These are phyloP conservation scores for Warburgia ugandensis DNA, from an alignment of 164 flowering plant genomes.

Conservation along the genomic window DNA sequence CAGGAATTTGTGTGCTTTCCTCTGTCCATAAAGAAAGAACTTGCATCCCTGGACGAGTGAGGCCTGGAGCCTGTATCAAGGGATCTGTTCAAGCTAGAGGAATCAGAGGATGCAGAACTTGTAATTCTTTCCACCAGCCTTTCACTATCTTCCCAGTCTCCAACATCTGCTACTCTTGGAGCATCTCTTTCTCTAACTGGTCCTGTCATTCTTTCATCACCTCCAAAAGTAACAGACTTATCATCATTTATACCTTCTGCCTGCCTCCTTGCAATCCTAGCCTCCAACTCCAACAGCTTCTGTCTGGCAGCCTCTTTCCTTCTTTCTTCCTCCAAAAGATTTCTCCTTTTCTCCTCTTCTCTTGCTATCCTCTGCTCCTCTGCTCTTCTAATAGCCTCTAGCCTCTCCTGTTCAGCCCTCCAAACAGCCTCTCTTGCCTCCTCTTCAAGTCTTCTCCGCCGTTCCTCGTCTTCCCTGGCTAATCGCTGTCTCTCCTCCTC, in stretches of 20 bases:
- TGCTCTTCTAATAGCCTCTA: conserved; percentile 54
- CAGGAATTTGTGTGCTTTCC: conserved; percentile 49
- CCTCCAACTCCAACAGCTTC: conserved; percentile 89
- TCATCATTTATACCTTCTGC: conserved; percentile 38
- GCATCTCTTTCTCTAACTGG: conserved; percentile 46
- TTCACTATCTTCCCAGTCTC: conserved; percentile 90
- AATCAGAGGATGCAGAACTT: conserved; percentile 67
- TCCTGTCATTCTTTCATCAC: conserved; percentile 33
- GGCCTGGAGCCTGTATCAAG: conserved; percentile 45
- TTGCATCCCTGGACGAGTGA: conserved; percentile 38
- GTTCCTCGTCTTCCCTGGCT: conserved; percentile 76
- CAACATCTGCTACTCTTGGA: conserved; percentile 33
- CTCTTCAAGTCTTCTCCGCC: conserved; percentile 65
- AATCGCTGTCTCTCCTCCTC: conserved; percentile 76
- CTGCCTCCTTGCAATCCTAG: conserved; percentile 74
- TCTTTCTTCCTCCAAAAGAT: conserved; percentile 82
- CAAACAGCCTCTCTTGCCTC: conserved; percentile 89
- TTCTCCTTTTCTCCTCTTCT: conserved; percentile 79
- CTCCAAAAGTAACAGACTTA: too few species aligned
- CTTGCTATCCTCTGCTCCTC: conserved; percentile 79
- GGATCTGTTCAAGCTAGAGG: conserved; percentile 42
- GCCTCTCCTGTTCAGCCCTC: conserved; percentile 83
- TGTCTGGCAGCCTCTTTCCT: conserved; percentile 92
- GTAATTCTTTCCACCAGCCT: conserved; percentile 82
- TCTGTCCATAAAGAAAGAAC: conserved; percentile 39